Evolutionary conservation across 805 yeast genomes (phyloP).

Genomic region (Yamadazyma takamatsuzukensis): DNA sequence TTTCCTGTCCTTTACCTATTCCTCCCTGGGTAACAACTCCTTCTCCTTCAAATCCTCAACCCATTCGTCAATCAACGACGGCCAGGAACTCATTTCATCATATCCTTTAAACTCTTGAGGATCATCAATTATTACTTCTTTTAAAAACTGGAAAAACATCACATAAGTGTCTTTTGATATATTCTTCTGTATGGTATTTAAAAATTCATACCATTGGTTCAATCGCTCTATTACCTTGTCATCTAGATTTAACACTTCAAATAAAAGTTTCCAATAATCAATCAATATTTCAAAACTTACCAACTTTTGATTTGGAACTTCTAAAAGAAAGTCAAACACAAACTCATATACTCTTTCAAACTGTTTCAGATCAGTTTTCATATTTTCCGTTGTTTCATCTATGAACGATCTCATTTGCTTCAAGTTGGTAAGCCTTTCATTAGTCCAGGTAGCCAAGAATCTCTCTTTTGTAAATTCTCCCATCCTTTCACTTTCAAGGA

Average conservation of each 20-base stretch:
- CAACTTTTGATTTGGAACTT: constrained; percentile 50
- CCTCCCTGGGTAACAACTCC: too few relatives aligned
- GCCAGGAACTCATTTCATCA: constrained; percentile 90
- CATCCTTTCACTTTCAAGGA: constrained; percentile 60
- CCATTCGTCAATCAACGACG: constrained; percentile 79
- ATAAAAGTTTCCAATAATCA: constrained; percentile 74
- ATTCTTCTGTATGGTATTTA: constrained; percentile 41
- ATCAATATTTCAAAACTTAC: constrained; percentile 59
- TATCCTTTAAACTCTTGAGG: constrained; percentile 50
- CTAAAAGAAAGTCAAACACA: constrained; percentile 65
- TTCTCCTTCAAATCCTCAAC: too few relatives aligned
- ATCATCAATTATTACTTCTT: constrained; percentile 45
- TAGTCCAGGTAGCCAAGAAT: constrained; percentile 60
- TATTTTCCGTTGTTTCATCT: constrained; percentile 11
- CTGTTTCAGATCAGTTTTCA: constrained; percentile 19
- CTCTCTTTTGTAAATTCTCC: constrained; percentile 53
- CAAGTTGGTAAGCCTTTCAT: constrained; percentile 24
- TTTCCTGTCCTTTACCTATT: too few relatives aligned
- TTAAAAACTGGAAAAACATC: constrained; percentile 69
- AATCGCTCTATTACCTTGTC: constrained; percentile 23
- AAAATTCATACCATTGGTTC: constrained; percentile 58
- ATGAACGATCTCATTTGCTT: constrained; percentile 44
- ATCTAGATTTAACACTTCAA: constrained; percentile 25
- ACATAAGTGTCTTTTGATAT: constrained; percentile 80
- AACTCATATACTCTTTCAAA: constrained; percentile 64